These are phyloP conservation scores for Paramyrothecium sp. DNA, from an alignment of 2,329 filamentous ascomycete species.

Conservation along the genomic window DNA sequence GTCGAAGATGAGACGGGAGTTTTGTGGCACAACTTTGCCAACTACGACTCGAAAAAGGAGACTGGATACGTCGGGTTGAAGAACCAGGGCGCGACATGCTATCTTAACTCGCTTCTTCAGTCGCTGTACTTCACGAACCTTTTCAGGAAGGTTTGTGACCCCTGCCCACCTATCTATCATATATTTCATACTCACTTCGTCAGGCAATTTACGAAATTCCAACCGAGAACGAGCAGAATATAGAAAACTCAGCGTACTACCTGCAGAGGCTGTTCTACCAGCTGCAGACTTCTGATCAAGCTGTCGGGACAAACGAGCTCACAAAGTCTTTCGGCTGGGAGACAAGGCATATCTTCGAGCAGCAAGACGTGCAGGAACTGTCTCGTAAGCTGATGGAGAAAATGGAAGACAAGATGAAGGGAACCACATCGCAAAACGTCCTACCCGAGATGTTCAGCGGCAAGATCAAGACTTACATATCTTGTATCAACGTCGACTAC, in stretches of 20 bases:
- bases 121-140: constrained; percentile 86
- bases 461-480: constrained; percentile 98
- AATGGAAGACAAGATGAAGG: constrained; percentile 98
- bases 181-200: constrained; percentile 10
- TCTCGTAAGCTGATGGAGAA: constrained; percentile 97
- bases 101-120: constrained; percentile 80
- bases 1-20: constrained; percentile 87
- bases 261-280: constrained; percentile 94
- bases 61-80: constrained; percentile 95
- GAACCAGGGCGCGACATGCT: constrained; percentile 93
- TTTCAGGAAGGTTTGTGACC: constrained; percentile 75
- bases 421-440: constrained; percentile 85
- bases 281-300: constrained; percentile 78
- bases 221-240: constrained; percentile 78
- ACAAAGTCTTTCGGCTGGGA: constrained; percentile 99
- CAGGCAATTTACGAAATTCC: constrained; percentile 97
- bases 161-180: background rate
- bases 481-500: constrained; percentile 97
- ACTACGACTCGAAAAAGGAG: constrained; percentile 99
- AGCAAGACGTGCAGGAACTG: constrained; percentile 96
- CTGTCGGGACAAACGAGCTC: constrained; percentile 88
- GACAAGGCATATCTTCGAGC: constrained; percentile 95
- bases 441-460: constrained; percentile 91
- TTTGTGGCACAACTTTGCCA: constrained; percentile 86
- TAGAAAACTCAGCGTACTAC: constrained; percentile 87